These are phyloP conservation scores for Cystobasidiaceae sp. DNA, from an alignment of 1,284 basidiomycete species.

Conservation along the genomic window DNA sequence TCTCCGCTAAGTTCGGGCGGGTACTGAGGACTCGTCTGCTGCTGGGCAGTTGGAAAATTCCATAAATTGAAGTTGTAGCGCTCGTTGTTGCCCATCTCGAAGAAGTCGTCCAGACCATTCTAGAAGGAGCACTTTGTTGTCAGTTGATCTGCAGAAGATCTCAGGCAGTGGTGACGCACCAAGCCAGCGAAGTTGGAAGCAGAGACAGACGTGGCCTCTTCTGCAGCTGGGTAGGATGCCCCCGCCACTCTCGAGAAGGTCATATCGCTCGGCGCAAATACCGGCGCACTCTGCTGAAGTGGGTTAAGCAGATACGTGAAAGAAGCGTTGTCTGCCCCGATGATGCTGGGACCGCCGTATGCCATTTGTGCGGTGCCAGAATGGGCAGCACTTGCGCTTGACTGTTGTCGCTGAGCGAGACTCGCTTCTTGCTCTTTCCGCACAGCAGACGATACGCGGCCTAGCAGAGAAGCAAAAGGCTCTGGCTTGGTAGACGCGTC, in stretches of 20 bases:
- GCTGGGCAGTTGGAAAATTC: background rate
- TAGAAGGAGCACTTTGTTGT: too few relatives aligned
- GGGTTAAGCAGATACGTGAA: constrained; percentile 7
- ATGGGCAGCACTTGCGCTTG: background rate
- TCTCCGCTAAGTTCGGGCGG: background rate
- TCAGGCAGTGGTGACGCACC: background rate
- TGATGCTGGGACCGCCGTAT: background rate
- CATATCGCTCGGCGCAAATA: background rate
- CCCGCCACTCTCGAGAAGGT: too few relatives aligned
- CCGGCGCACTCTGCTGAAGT: background rate
- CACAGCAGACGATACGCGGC: background rate
- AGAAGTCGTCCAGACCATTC: constrained; percentile 6
- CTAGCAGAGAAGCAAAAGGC: constrained; percentile 4
- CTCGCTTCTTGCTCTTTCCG: constrained; percentile 6
- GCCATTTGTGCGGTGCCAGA: too few relatives aligned
- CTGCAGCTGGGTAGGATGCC: too few relatives aligned
- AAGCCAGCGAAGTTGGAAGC: constrained; percentile 10
- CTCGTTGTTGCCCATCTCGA: constrained; percentile 13
- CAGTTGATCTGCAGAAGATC: too few relatives aligned
- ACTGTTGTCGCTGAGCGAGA: background rate
- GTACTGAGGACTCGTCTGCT: background rate
- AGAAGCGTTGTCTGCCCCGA: constrained; percentile 1
- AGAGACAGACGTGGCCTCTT: background rate
- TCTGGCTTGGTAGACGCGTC: background rate
- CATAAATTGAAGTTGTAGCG: constrained; percentile 16